Percentiles rank a stretch among this genome's conserved stretches.
These are phyloP conservation scores for Megacollybia marginata DNA, from an alignment of 768 basidiomycete genomes.

Conservation along the genomic window DNA sequence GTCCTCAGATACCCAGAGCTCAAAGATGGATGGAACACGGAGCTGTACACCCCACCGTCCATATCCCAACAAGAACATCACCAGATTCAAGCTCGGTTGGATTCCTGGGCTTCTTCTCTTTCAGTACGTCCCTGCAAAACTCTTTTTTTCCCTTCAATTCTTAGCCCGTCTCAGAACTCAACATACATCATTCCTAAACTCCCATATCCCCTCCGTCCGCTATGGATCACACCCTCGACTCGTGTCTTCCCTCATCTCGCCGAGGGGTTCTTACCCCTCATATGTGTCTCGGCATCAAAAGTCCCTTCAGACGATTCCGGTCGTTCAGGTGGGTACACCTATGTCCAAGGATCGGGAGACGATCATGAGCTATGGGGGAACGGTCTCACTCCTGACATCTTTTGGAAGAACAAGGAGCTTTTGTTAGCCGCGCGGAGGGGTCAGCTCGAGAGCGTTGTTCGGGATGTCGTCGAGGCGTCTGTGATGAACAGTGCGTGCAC, in stretches of 20 bases:
- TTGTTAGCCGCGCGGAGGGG: slow-evolving; percentile 43
- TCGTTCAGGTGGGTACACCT: slow-evolving; percentile 64
- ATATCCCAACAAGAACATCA: slow-evolving; percentile 72
- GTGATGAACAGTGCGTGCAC: neutral
- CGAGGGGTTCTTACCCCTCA: slow-evolving; percentile 50
- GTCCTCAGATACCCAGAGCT: slow-evolving; percentile 23
- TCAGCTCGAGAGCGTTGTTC: slow-evolving; percentile 42
- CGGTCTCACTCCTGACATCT: slow-evolving; percentile 70
- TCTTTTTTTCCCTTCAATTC: no score
- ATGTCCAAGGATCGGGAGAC: slow-evolving; percentile 92
- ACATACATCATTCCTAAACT: slow-evolving; percentile 63
- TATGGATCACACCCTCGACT: slow-evolving; percentile 82
- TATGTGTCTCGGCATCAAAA: slow-evolving; percentile 84
- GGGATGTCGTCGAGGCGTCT: neutral
- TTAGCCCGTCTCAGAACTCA: slow-evolving; percentile 42
- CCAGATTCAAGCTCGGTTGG: slow-evolving; percentile 64
- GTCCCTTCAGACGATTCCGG: slow-evolving; percentile 55
- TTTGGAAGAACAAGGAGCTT: slow-evolving; percentile 51
- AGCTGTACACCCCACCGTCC: slow-evolving; percentile 63
- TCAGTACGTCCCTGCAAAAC: slow-evolving; percentile 53
- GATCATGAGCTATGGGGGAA: slow-evolving; percentile 89
- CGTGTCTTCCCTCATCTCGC: slow-evolving; percentile 34
- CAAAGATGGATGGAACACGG: slow-evolving; percentile 38
- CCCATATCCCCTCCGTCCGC: slow-evolving; percentile 62
- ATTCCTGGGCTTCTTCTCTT: slow-evolving; percentile 63